Percentiles rank a stretch among this genome's conserved stretches.
These are phyloP conservation scores for Hypholoma fasciculare DNA, from an alignment of 768 basidiomycete genomes.

Conservation along the genomic window DNA sequence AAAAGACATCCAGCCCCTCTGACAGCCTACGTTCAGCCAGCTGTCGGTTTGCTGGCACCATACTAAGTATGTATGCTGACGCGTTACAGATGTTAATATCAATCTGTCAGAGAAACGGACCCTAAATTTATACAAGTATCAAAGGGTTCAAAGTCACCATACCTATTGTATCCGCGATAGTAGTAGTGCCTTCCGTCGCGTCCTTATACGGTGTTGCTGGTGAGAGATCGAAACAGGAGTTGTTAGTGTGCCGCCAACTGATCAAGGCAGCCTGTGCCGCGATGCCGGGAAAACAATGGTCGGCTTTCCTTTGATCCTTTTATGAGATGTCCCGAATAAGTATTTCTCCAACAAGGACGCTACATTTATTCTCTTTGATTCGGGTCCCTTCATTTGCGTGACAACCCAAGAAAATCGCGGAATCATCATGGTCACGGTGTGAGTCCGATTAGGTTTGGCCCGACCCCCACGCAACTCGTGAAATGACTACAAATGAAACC, in stretches of 20 bases:
- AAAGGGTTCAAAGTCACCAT: background rate
- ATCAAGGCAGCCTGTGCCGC: background rate
- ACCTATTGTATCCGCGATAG: slow-evolving; percentile 2
- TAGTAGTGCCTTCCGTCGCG: background rate
- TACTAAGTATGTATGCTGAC: background rate
- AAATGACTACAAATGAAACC: too few relatives aligned
- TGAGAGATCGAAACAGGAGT: background rate
- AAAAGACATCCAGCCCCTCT: slow-evolving; percentile 51
- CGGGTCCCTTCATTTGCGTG: background rate
- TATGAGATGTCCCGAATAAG: background rate
- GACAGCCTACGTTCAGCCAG: slow-evolving; percentile 28
- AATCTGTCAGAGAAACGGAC: background rate
- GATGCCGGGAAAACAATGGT: background rate
- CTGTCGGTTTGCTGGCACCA: background rate
- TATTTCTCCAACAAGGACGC: background rate
- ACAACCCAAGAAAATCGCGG: background rate
- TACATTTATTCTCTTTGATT: background rate
- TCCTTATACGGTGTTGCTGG: background rate
- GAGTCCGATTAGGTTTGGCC: too few relatives aligned
- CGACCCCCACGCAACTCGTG: too few relatives aligned
- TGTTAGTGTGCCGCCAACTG: background rate
- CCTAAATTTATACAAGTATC: background rate
- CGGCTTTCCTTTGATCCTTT: background rate
- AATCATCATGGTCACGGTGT: too few relatives aligned
- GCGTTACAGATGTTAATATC: background rate